phyloP scores from a whole-genome alignment of 2,329 filamentous ascomycete genomes.

The Alternaria burnsii region DNA sequence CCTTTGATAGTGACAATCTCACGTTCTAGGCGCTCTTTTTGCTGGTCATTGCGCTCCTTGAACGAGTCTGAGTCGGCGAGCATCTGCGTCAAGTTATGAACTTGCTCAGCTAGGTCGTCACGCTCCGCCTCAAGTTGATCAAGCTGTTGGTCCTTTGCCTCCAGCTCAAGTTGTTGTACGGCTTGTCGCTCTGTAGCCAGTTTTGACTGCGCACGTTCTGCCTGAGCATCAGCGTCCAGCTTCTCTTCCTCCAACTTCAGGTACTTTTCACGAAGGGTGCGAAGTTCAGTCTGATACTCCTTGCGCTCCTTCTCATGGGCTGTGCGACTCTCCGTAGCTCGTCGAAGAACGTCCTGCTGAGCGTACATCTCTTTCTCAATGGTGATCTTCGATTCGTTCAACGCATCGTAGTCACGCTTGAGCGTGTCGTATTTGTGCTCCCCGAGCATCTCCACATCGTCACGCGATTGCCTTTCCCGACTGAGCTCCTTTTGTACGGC shows the following conservation, averaged over 20 bases:
- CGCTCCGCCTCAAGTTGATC: conserved; percentile 83
- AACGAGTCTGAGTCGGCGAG: conserved; percentile 91
- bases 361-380: conserved; percentile 98
- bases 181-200: conserved; percentile 82
- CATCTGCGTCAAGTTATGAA: conserved; percentile 85
- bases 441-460: conserved; percentile 88
- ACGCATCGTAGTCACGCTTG: conserved; percentile 81
- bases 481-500: conserved; percentile 88
- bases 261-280: conserved; percentile 82
- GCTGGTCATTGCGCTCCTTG: conserved; percentile 87
- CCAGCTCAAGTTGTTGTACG: conserved; percentile 79
- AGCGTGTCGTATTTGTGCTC: conserved; percentile 87
- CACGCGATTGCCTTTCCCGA: conserved; percentile 88
- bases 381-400: conserved; percentile 94
- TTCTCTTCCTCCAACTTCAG: conserved; percentile 86
- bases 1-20: conserved; percentile 92
- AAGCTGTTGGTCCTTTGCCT: conserved; percentile 77
- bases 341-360: conserved; percentile 88
- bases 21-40: conserved; percentile 90
- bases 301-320: conserved; percentile 87
- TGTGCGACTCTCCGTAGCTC: conserved; percentile 81
- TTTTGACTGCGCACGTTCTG: conserved; percentile 79
- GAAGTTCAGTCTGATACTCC: conserved; percentile 85
- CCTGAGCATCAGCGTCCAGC: conserved; percentile 79
- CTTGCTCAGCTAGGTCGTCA: conserved; percentile 76